Evolutionary conservation across 75 land plant species (phyloP), one percentile per base, ranked within the genome.

Genomic region (Pseudotsuga menziesii): DNA sequence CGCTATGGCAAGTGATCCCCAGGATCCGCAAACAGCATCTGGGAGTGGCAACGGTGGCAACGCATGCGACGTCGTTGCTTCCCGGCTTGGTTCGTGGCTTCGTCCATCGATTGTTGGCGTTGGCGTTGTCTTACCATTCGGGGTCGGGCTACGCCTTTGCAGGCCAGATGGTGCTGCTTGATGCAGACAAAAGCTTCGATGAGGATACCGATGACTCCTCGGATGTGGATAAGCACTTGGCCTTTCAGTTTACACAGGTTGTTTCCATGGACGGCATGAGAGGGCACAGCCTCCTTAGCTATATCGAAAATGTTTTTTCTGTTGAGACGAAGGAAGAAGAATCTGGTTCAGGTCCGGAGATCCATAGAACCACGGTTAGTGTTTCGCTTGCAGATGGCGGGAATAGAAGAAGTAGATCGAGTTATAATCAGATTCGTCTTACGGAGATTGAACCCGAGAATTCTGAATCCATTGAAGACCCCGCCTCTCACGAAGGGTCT

Each of bases 81-180:
- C 87, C 87, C 26, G 66, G 80, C 4, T 16, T 85, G n/a, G 29
- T 79, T 19, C 86, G 86, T 9, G 76, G 84, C 61, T 29, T 80
- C 15, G 78, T 85, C 4, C 87, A 85, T 76, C 77, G 85, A 2
- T 79, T 85, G 0, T 56, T 85, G 2, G 87, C 87, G 4, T 54
- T 85, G 27, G 85, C 82, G 1, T 79, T 85, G 14, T 85, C 87
- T 0, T 77, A 79, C 74, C 87, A 76, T 27, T 79, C 82, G 16
- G 87, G 87, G 7, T 80, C 72, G 2, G 82, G 86, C 4, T 85
- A 85, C 54, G 75, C 82, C 5, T 85, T 85, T 73, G 87, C 87
- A 2, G 87, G 87, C 19, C 55, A 83, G 59, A 85, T 85, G 87
- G 81, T 85, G 23, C 56, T 85, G 19, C 78, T 85, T 4, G 85